Percentiles rank a stretch among this genome's conserved stretches.
Conservation (phyloP, 2,329 filamentous ascomycete genomes). For the Lecanicillium sp. region DNA sequence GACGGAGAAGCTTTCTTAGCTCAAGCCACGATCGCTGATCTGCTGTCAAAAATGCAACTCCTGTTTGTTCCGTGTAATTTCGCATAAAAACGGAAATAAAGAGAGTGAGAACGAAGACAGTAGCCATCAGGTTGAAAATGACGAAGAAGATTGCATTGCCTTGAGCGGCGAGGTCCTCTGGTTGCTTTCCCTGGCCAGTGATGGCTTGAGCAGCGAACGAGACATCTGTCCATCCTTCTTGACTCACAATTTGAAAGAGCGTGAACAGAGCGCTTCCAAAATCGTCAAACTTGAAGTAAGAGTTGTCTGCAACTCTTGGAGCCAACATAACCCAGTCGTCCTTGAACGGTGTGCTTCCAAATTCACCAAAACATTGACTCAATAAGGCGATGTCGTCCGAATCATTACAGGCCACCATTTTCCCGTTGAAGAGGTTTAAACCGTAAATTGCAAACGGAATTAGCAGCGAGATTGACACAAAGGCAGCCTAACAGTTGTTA, state of each 20-base stretch:
- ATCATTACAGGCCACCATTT: conserved; percentile 69
- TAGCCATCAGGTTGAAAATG: conserved; percentile 89
- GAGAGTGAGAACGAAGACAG: conserved; percentile 91
- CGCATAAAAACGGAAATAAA: conserved; percentile 99
- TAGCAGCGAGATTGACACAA: conserved; percentile 87
- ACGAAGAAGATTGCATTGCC: conserved; percentile 94
- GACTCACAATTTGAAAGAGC: conserved; percentile 96
- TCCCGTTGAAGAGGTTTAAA: conserved; percentile 82
- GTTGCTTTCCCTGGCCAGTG: conserved; percentile 67
- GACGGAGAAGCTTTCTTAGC: conserved; percentile 79
- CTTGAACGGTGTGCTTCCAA: conserved; percentile 63
- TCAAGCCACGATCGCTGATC: conserved; percentile 98
- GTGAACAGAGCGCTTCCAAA: conserved; percentile 93
- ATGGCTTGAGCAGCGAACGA: conserved; percentile 78
- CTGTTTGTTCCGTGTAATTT: conserved; percentile 97
- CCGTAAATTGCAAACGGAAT: conserved; percentile 97
- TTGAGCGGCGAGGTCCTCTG: conserved; percentile 57
- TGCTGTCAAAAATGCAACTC: conserved; percentile 88
- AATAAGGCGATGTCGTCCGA: conserved; percentile 48
- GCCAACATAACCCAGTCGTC: conserved; percentile 70
- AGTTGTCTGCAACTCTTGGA: conserved; percentile 72
- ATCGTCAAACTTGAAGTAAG: conserved; percentile 86
- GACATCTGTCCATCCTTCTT: conserved; percentile 97
- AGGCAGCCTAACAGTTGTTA: conserved; percentile 52
- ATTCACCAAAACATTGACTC: conserved; percentile 78